Conservation (phyloP, 345 rosid genomes). For the Salix exigua region DNA sequence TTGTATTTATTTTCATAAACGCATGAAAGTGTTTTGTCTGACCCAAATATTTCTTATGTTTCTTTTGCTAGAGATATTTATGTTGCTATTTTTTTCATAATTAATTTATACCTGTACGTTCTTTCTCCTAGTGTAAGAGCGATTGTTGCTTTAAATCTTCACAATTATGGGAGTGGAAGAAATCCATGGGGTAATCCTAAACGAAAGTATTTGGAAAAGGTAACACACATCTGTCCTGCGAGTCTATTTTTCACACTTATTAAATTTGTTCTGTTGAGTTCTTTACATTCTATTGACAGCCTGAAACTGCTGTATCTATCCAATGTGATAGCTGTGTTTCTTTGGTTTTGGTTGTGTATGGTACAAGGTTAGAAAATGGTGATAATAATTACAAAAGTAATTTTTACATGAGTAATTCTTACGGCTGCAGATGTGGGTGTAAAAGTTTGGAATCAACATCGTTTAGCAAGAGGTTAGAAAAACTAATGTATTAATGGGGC, state of each 20-base stretch:
- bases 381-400: background rate
- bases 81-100: background rate
- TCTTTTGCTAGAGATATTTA: background rate
- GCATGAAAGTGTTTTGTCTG: background rate
- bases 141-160: slow-evolving; percentile 83
- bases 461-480: background rate
- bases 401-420: background rate
- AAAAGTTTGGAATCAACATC: background rate
- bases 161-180: slow-evolving; percentile 92
- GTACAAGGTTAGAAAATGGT: background rate
- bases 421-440: background rate
- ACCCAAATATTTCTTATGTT: background rate
- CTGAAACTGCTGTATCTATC: background rate
- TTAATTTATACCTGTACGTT: background rate
- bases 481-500: background rate
- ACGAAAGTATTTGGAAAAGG: slow-evolving; percentile 85
- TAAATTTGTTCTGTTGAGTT: background rate
- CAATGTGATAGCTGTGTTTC: background rate
- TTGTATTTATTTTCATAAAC: background rate
- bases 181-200: slow-evolving; percentile 89
- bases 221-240: slow-evolving; percentile 15
- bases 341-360: background rate
- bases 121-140: slow-evolving; percentile 69
- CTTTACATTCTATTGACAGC: background rate
- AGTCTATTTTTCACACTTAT: background rate